These are phyloP conservation scores for Kuraishia piskuri DNA, from an alignment of 805 yeast species.

Conservation along the genomic window DNA sequence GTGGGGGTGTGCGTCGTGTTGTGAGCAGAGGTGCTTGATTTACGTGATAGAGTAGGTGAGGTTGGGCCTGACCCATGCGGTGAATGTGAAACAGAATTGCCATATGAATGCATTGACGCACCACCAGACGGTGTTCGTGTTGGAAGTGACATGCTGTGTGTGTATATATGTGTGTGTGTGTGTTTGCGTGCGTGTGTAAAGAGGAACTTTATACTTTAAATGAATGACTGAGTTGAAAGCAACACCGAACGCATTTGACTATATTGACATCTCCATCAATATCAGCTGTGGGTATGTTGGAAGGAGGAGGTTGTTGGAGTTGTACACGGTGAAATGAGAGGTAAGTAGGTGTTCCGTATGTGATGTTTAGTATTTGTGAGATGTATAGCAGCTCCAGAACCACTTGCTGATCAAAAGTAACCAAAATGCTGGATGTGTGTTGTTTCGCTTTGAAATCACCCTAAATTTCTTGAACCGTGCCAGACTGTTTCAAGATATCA, in stretches of 20 bases:
- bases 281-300: too few species aligned
- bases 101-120: neutral
- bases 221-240: neutral
- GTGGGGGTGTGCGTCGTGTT: neutral
- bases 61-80: neutral
- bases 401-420: too few species aligned
- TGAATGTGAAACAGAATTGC: neutral
- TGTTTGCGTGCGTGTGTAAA: conserved; percentile 10
- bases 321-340: too few species aligned
- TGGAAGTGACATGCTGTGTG: neutral
- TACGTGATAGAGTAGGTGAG: neutral
- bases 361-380: too few species aligned
- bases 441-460: too few species aligned
- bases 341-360: too few species aligned
- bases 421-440: too few species aligned
- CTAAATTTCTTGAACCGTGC: too few species aligned
- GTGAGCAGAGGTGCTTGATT: neutral
- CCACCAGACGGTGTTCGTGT: neutral
- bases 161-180: neutral
- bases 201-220: neutral
- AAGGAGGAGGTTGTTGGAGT: too few species aligned
- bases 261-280: neutral
- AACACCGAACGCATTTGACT: neutral
- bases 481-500: too few species aligned
- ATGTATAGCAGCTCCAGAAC: too few species aligned